Base-by-base conservation (phyloP, 257 asterid species). In the Osmanthus fragrans region DNA sequence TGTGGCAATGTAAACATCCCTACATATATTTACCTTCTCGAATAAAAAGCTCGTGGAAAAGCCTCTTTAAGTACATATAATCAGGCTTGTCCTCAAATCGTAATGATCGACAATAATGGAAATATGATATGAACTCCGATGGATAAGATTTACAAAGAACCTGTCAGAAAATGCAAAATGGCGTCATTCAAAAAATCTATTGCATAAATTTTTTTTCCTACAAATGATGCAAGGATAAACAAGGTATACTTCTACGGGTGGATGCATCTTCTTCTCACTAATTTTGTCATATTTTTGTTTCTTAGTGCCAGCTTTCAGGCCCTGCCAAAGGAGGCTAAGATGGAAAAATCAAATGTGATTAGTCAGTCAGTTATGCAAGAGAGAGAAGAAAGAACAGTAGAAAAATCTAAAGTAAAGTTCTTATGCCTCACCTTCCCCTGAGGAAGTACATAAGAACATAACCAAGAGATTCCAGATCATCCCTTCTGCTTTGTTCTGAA, bases 201-300 rank as follows among this genome's bases (percentile, higher is more conserved):
- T 7, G 10, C 30, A 63, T 30, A 56, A 75, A 34, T 40, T 23
- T 56, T 56, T 63, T 16, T 73, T 36, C 58, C 29, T 29, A 29
- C 19, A 63, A 71, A 67, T 32, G 18, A 74, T 29, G 66, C 73
- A 27, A n/a, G 71, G 34, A 68, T 65, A 40, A 65, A 77, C 66
- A 80, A 82, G 73, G 32, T 29, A 80, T 89, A 94, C 99, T 87
- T 95, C 99, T 73, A 95, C 84, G 33, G 98, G 94, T 10, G 99
- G 93, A 84, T 87, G 90, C 99, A 95, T 95, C 90, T 95, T 95
- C 89, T 93, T 93, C 89, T 95, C 99, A 73, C 99, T 93, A 85
- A 95, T 95, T 83, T 85, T 90, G 86, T 95, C 99, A 78, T 95
- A 95, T 76, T 95, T 95, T 90, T 95, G 99, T 87, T 95, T 95